Base-by-base conservation (phyloP, 768 basidiomycete species). In the Kwoniella botswanensis region DNA sequence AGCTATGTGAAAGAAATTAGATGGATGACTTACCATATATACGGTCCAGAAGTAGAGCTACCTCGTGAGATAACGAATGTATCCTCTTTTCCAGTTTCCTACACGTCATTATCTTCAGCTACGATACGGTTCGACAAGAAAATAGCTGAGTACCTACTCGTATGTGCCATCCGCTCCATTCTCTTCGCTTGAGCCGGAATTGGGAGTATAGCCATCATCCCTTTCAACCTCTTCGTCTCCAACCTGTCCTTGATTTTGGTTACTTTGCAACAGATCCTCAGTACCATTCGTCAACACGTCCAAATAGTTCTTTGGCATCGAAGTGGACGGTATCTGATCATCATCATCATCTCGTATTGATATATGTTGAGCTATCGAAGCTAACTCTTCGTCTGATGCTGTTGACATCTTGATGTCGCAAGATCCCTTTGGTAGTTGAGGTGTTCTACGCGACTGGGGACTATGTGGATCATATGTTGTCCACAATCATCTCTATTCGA, bases 21-120 rank as follows among this genome's bases (percentile, higher is more conserved):
- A 35, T 73, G 41, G 63, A 60, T 11, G 17, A 65, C 73, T 26
- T 43, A 75, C 78, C 78, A 64, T 79, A 79, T 41, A 79, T 74
- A 42, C 46, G 42, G 22, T 75, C 68, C 6, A 70, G 54, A 3
- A 77, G 60, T 42, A n/a, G 10, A 26, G 59, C 68, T 15, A 69
- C 46, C 43, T 66, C 57, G 24, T 53, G 53, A 9, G 58, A 70
- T 13, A 72, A 44, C 21, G 55, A 18, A 13, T 61, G 61, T 26
- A 68, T 62, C 22, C 55, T 58, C 22, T 54, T 59, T 21, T 64
- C 54, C 44, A 72, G 15, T n/a, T 35, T 24, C 15, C 68, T 70
- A 35, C n/a, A 22, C 5, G 13, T 44, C 6, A 18, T 9, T 12
- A 18, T 24, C 15, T 24, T 42, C 52, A 21, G 12, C 24, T 26